Conservation (phyloP, 768 basidiomycete genomes). For the Lentinula aciculospora region DNA sequence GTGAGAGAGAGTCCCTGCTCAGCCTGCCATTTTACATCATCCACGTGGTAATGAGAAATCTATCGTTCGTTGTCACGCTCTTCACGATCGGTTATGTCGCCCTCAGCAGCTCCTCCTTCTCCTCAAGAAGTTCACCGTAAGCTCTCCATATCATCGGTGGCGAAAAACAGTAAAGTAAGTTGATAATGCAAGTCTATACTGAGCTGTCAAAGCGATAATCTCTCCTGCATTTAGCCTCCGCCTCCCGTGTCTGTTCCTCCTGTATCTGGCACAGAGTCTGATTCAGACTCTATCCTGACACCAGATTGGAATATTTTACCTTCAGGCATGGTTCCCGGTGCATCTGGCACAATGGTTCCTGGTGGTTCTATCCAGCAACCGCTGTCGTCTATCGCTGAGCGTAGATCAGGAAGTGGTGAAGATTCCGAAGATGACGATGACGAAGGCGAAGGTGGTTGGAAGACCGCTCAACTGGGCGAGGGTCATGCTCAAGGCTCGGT, state of each 20-base stretch:
- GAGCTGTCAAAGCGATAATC: neutral
- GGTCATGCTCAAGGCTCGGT: constrained; percentile 37
- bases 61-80: neutral
- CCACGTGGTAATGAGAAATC: neutral
- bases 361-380: constrained; percentile 36
- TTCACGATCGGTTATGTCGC: constrained; percentile 22
- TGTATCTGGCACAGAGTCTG: constrained; percentile 79
- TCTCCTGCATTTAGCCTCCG: constrained; percentile 17
- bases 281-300: constrained; percentile 68
- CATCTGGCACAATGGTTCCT: constrained; percentile 17
- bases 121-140: constrained; percentile 85
- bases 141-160: constrained; percentile 67
- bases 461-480: constrained; percentile 38
- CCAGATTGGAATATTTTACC: constrained; percentile 46
- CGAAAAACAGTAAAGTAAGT: constrained; percentile 45
- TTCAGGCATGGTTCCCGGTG: constrained; percentile 19
- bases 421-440: constrained; percentile 76
- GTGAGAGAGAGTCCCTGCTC: too few relatives aligned
- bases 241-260: constrained; percentile 21
- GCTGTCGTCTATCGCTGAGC: constrained; percentile 74
- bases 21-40: neutral
- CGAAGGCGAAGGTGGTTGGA: constrained; percentile 63
- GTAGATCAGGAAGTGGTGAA: constrained; percentile 63
- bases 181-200: neutral
- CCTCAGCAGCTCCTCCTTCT: constrained; percentile 61